Base-by-base conservation (phyloP, 257 asterid species). In the Capsicum chinense region DNA sequence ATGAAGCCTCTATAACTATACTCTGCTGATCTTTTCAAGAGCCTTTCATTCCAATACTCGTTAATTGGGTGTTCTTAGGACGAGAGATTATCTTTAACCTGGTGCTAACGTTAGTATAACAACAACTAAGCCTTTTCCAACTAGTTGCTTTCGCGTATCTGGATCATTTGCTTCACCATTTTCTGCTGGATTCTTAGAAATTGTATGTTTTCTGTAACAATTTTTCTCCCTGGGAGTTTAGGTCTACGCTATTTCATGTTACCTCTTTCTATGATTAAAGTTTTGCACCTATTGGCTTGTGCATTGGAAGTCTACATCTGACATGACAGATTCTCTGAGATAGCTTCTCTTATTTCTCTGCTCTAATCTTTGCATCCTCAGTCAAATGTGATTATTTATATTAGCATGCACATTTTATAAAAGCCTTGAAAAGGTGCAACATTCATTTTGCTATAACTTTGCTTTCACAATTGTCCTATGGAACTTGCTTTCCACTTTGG, bases 401-500 rank as follows among this genome's bases (percentile, higher is more conserved):
- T 73, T 48, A 11, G n/a, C 80, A 3, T 73, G 17, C 42, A 48
- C 59, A n/a, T 48, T 73, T 73, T 73, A 19, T 10, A 11, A 48
- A 11, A 50, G 44, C 37, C 81, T 7, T 74, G 81, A 74, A 48
- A 50, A 74, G 62, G 21, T 21, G 62, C 62, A 74, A 12, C 19
- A 52, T 74, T 50, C 62, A 50, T 50, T 21, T 26, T 50, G 13
- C 47, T 21, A 33, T 74, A 52, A 54, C 62, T 50, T 74, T 74
- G 47, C 62, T 74, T 50, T 50, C 62, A 19, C 47, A 13, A 16
- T 50, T 48, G 80, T 74, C 81, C 47, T 50, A 16, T 12, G 47
- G 62, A 21, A 50, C 81, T 74, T 74, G 60, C 62, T 74, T 15
- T 74, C 81, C 62, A 12, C 81, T 50, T 74, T 74, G 62, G 62